Base-by-base conservation (phyloP, 202 grass and related monocot genomes). In the Schoenoplectus triqueter region DNA sequence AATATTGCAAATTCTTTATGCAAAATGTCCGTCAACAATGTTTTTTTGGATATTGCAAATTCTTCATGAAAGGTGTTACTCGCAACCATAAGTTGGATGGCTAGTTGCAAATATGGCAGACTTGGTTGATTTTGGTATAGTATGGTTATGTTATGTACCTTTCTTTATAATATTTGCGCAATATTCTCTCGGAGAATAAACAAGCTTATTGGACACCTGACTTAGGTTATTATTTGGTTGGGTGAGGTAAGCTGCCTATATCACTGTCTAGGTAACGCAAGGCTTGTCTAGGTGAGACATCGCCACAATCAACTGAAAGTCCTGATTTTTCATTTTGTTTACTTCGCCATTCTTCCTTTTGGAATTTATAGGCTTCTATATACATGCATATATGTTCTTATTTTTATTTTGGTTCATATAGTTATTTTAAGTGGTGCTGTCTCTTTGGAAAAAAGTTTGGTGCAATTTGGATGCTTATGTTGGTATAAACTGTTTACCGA, bases 21-120 rank as follows among this genome's bases (percentile, higher is more conserved):
- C 66, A 88, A 73, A 75, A 81, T 9, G 14, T 63, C 10, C 31
- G 49, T 54, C 76, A 68, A 54, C 78, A 46, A 10, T 6, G 69
- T 57, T 10, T 31, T 56, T 62, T 62, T 15, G 17, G 14, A 5
- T 62, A 18, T 20, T 80, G 31, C 5, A 76, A 49, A 10, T 76
- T 5, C n/a, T 70, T 31, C 31, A 31, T 31, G 31, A 31, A 31
- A 31, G 31, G 31, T 31, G 31, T 31, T 31, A 10, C 2, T 22
- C 51, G 17, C 3, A 51, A 49, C 15, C 8, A 51, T 10, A 73
- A 21, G 55, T 86, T 78, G 9, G 1, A 10, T 48, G 66, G 31
- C 17, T 73, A 67, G 39, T 78, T 9, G 17, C 39, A 77, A 60
- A 82, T 70, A 89, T 1, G 55, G 10, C 6, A 51, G 7, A 3